Conservation (phyloP, 768 basidiomycete species). For the Trametes sanguinea region DNA sequence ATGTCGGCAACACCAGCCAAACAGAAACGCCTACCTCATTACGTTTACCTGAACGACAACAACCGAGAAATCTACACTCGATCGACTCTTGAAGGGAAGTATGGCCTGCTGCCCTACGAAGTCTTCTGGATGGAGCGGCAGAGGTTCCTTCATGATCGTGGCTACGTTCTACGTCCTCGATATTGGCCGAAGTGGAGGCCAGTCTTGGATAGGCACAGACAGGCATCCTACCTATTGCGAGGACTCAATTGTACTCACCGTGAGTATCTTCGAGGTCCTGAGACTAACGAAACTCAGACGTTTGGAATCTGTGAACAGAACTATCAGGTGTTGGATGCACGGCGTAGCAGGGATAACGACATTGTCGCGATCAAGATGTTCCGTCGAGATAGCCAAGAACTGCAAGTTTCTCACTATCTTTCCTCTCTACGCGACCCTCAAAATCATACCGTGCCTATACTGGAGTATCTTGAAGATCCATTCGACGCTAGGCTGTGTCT, state of each 20-base stretch:
- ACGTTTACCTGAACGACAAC: background rate
- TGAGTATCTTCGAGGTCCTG: background rate
- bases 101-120: background rate
- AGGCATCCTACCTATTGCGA: slow-evolving; percentile 17
- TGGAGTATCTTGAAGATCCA: slow-evolving; percentile 26
- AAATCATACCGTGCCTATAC: slow-evolving; percentile 29
- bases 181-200: slow-evolving; percentile 19
- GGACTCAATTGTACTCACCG: slow-evolving; percentile 13
- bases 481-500: background rate
- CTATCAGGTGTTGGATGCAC: background rate
- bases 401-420: background rate
- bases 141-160: slow-evolving; percentile 8
- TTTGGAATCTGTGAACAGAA: background rate
- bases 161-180: slow-evolving; percentile 25
- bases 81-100: background rate
- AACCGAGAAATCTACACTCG: background rate
- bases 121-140: slow-evolving; percentile 18
- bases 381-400: background rate
- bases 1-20: background rate
- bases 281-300: too few species aligned
- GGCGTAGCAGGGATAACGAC: background rate
- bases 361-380: background rate
- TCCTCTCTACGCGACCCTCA: background rate
- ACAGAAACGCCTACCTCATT: background rate
- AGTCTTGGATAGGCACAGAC: slow-evolving; percentile 22